These are phyloP conservation scores for Sphaerulina populicola DNA, from an alignment of 2,329 filamentous ascomycete species.

Conservation along the genomic window DNA sequence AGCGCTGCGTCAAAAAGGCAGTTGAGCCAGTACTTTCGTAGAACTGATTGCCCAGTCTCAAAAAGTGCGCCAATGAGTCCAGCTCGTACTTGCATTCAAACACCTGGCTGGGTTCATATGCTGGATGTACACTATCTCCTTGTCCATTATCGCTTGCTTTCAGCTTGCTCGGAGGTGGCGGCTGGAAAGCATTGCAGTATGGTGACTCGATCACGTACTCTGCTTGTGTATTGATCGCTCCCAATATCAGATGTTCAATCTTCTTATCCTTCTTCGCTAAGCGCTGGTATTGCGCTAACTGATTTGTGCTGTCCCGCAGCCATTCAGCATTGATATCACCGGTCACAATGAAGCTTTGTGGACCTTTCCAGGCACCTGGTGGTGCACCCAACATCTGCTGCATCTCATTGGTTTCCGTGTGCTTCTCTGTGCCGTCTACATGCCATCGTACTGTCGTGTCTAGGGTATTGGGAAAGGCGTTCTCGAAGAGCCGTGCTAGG, in stretches of 20 bases:
- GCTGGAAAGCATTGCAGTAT: conserved; percentile 98
- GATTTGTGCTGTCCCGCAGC: conserved; percentile 88
- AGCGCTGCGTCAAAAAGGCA: conserved; percentile 69
- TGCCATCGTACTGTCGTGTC: conserved; percentile 89
- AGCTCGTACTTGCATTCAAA: conserved; percentile 99
- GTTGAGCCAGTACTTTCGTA: conserved; percentile 68
- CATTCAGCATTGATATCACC: conserved; percentile 81
- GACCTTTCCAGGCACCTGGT: conserved; percentile 57
- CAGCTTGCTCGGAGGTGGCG: conserved; percentile 73
- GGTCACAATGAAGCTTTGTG: conserved; percentile 89
- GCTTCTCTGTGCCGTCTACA: conserved; percentile 50
- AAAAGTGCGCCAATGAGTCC: conserved; percentile 86
- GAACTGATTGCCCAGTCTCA: conserved; percentile 79
- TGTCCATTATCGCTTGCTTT: conserved; percentile 67
- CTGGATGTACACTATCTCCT: conserved; percentile 73
- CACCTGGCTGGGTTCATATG: conserved; percentile 73
- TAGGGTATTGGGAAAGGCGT: conserved; percentile 65
- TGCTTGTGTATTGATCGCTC: conserved; percentile 90
- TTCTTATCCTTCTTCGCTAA: conserved; percentile 72
- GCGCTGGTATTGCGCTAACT: conserved; percentile 79
- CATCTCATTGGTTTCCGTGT: conserved; percentile 34
- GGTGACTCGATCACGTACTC: conserved; percentile 92
- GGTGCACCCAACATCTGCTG: conserved; percentile 25
- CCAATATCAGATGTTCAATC: conserved; percentile 72
- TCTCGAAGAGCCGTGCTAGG: conserved; percentile 85